These are phyloP conservation scores for Pyrenophora seminiperda DNA, from an alignment of 2,329 filamentous ascomycete species.

Conservation along the genomic window DNA sequence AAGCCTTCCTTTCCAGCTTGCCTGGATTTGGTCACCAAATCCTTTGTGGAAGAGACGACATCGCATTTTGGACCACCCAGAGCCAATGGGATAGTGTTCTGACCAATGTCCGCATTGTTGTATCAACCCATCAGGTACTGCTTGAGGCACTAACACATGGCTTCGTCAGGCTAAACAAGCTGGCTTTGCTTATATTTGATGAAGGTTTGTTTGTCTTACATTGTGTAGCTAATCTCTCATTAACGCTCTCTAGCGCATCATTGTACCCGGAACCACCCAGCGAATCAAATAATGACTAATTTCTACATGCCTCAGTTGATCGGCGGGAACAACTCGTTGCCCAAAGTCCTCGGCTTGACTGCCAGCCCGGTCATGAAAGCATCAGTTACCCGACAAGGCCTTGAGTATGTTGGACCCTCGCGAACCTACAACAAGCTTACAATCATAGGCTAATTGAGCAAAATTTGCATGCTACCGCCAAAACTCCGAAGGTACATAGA, in stretches of 20 bases:
- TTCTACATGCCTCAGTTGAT: slow-evolving; percentile 66
- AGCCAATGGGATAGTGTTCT: slow-evolving; percentile 71
- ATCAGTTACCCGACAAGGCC: slow-evolving; percentile 52
- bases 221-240: not conserved
- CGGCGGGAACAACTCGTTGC: slow-evolving; percentile 48
- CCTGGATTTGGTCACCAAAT: slow-evolving; percentile 62
- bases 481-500: slow-evolving; percentile 70
- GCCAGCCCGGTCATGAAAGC: slow-evolving; percentile 76
- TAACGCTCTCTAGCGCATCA: slow-evolving; percentile 67
- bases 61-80: slow-evolving; percentile 74
- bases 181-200: slow-evolving; percentile 79
- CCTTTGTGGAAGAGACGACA: slow-evolving; percentile 69
- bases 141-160: slow-evolving; percentile 74
- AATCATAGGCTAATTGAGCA: slow-evolving; percentile 61
- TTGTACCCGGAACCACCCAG: slow-evolving; percentile 67
- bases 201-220: slow-evolving; percentile 65
- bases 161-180: slow-evolving; percentile 67
- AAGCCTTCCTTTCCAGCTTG: slow-evolving; percentile 43
- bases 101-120: slow-evolving; percentile 68
- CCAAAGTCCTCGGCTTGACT: slow-evolving; percentile 76
- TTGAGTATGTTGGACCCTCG: slow-evolving; percentile 52
- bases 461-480: slow-evolving; percentile 71
- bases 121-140: slow-evolving; percentile 78
- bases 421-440: slow-evolving; percentile 17
- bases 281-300: slow-evolving; percentile 72